Evolutionary conservation across 2,329 filamentous ascomycete genomes (phyloP), one percentile per base, ranked within the genome.

Genomic region (Zalaria obscura): DNA sequence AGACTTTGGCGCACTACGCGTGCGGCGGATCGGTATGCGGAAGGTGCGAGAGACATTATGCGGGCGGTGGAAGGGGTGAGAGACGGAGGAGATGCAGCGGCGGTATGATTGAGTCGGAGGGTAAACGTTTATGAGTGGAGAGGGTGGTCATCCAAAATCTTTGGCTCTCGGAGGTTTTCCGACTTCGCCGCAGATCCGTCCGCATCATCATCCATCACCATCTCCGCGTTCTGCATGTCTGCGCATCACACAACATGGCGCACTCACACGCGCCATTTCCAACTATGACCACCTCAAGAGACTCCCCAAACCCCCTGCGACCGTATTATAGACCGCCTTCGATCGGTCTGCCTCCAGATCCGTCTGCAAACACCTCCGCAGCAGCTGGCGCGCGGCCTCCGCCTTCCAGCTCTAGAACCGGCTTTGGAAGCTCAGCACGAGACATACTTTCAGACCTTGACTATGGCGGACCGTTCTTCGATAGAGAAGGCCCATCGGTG

Each of bases 401-500:
- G 26, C 41, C 55, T 28, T 47, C 51, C 1, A 45, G 64, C 35
- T 64, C 69, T 11, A 60, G 63, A 51, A 63, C 68, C 42, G 69
- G 67, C 52, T 70, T 76, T 53, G 67, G 71, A 50, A 65, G 68
- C 55, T 67, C 83, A 54, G 85, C 87, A 48, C 83, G 87, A 60
- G 82, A 91, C 59, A 80, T 93, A 46, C 78, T 95, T 47, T 80
- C 81, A 40, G 89, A 96, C 57, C 72, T 96, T 48, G 89, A 96
- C 65, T 94, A 93, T 68, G 82, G 83, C 50, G 83, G 87, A 51
- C 93, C 93, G 59, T 68, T 93, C 25, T 72, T 80, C 34, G 85
- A 93, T 44, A 38, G 39, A 35, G 68, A 75, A 25, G 84, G 82
- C 27, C 83, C 83, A 0, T 84, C 83, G 1, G 72, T 78, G 6